Conservation (phyloP, 106 monocot species). For the Allium fistulosum region DNA sequence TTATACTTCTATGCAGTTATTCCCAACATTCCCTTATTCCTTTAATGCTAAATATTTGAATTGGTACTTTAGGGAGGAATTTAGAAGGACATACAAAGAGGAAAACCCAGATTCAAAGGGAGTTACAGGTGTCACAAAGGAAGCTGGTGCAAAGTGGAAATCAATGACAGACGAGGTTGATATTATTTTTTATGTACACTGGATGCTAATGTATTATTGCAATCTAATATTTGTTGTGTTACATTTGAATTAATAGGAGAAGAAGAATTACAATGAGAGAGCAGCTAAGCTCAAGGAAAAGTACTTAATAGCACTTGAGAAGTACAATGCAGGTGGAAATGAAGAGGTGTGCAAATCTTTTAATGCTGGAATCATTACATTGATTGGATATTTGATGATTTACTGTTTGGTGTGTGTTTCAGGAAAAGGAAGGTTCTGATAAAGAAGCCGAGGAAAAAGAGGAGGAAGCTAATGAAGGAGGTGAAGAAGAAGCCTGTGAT, state of each 20-base stretch:
- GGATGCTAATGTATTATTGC: not conserved
- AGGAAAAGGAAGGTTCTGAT: slow-evolving; percentile 6
- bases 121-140: slow-evolving; percentile 63
- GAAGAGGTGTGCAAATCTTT: not conserved
- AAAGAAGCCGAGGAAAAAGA: slow-evolving; percentile 2
- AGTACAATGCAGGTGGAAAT: slow-evolving; percentile 12
- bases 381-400: not conserved
- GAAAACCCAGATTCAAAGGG: slow-evolving; percentile 62
- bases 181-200: not conserved
- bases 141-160: slow-evolving; percentile 90
- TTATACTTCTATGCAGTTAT: not conserved
- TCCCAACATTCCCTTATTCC: not conserved
- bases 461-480: not conserved
- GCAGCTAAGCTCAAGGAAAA: slow-evolving; percentile 68
- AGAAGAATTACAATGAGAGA: slow-evolving; percentile 59
- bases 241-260: slow-evolving; percentile 40
- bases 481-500: not conserved
- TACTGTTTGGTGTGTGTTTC: not conserved
- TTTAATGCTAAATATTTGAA: not conserved
- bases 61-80: slow-evolving; percentile 46
- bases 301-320: slow-evolving; percentile 29
- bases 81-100: slow-evolving; percentile 60
- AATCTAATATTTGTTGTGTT: not conserved
- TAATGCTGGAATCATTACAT: not conserved
- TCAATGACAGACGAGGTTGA: slow-evolving; percentile 72